A percentile compares a stretch with the other conserved stretches of the same genome.
phyloP scores from a whole-genome alignment of 1,139 yeast genomes.

The Taphrina communis region DNA sequence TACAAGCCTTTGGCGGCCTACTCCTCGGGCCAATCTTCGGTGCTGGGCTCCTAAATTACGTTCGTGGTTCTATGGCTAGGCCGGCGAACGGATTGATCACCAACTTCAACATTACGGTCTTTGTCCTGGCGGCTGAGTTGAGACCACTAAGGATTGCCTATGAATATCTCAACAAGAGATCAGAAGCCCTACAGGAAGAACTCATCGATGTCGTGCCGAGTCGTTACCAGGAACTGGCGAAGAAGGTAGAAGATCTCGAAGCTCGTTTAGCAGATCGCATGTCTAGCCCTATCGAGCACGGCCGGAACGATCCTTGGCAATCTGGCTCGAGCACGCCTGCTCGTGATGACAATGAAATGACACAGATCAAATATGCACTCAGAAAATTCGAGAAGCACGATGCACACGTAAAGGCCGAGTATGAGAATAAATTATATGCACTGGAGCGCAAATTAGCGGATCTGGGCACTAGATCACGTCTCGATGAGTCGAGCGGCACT shows the following conservation, averaged over 20 bases:
- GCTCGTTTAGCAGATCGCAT: constrained; percentile 7
- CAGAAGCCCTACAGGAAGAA: constrained; percentile 32
- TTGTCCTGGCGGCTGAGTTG: constrained; percentile 43
- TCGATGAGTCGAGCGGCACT: neutral
- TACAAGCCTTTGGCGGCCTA: constrained; percentile 33
- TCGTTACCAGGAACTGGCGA: constrained; percentile 15
- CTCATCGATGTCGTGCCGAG: constrained; percentile 26
- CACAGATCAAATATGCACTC: constrained; percentile 23
- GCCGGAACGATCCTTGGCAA: neutral
- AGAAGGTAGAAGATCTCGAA: constrained; percentile 2
- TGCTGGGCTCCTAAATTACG: constrained; percentile 41
- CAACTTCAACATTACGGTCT: constrained; percentile 45
- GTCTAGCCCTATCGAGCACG: neutral
- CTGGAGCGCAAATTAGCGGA: constrained; percentile 26
- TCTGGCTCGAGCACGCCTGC: neutral
- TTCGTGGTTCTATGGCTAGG: constrained; percentile 41
- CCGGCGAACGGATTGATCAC: constrained; percentile 43
- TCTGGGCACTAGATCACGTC: constrained; percentile 5
- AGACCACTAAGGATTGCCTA: constrained; percentile 34
- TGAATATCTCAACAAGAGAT: constrained; percentile 18
- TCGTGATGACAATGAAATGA: constrained; percentile 10
- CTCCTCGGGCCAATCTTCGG: constrained; percentile 44
- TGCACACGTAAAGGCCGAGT: constrained; percentile 16
- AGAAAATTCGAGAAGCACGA: constrained; percentile 30
- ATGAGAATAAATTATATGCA: constrained; percentile 15